A percentile compares a stretch with the other conserved stretches of the same genome.
phyloP scores from a whole-genome alignment of 140 eudicot species.

The Senecio squalidus region DNA sequence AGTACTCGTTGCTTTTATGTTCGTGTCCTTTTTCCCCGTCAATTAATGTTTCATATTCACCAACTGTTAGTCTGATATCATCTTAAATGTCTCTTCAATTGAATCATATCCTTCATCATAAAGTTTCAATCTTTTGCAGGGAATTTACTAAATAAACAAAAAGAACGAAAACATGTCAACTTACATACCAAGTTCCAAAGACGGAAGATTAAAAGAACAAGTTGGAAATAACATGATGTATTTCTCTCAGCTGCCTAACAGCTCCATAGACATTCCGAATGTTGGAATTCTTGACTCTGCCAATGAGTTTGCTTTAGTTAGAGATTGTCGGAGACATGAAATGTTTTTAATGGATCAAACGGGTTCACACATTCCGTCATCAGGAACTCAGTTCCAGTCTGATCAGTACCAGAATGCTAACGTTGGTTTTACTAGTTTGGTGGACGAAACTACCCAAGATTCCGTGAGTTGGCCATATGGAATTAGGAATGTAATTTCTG shows the following conservation, averaged over 20 bases:
- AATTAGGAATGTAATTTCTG: conserved; percentile 37
- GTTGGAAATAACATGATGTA: conserved; percentile 30
- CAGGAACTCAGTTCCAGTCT: conserved; percentile 27
- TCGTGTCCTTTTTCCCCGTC: conserved; percentile 12
- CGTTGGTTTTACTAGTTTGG: conserved; percentile 15
- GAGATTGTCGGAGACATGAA: conserved; percentile 32
- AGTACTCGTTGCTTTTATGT: conserved; percentile 17
- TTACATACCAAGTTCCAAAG: conserved; percentile 39
- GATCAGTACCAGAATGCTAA: conserved; percentile 26
- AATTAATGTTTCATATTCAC: conserved; percentile 18
- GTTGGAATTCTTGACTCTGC: conserved; percentile 31
- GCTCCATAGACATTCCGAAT: conserved; percentile 12
- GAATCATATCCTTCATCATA: conserved; percentile 13
- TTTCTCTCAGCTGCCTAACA: not conserved
- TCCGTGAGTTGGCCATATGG: conserved; percentile 24
- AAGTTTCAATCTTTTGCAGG: conserved; percentile 19
- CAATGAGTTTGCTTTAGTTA: conserved; percentile 25
- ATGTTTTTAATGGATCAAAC: conserved; percentile 27
- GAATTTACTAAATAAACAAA: not conserved
- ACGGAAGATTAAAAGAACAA: conserved; percentile 37
- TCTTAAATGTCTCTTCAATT: conserved; percentile 13
- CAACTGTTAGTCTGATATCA: conserved; percentile 26
- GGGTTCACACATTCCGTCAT: conserved; percentile 32
- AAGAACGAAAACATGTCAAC: conserved; percentile 41
- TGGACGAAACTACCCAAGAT: conserved; percentile 21